Evolutionary conservation across 371 early-diverging fungal species (phyloP), one percentile per base, ranked within the genome.

Genomic region (Mortierella sp.): DNA sequence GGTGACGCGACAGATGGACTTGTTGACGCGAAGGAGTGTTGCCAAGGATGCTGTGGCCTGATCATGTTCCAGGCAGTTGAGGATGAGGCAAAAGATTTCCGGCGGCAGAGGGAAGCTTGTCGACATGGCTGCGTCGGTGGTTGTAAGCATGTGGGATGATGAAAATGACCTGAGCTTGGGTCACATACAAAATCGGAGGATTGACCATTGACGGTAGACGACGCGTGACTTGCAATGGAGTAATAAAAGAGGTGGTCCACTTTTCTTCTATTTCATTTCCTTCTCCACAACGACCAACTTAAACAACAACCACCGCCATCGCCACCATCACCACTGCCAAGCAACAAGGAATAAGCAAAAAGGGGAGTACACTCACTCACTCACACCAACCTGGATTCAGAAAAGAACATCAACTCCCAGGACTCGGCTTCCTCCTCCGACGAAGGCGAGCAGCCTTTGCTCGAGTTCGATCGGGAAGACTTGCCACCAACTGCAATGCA

Each of bases 401-500:
- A 65, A 65, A 68, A 68, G 68, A 35, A 38, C 11, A 68, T 68
- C 38, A 68, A 38, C 43, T 68, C 68, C n/a, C 68, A 68, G 41
- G 68, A 68, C 38, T 68, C 68, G 21, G 68, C 38, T 21, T 68
- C 24, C 24, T 68, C 68, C 3, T 41, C 24, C 11, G 68, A 68
- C 43, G 68, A 68, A 21, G 68, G 24, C 68, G 68, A 68, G 11
- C 41, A 68, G 24, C 41, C 68, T 21, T 11, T 41, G 68, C 38
- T 68, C 68, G 68, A 68, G 68, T 38, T 68, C 38, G 68, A 65
- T 65, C 68, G 24, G 71, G 24, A 35, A 41, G 24, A 65, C 38
- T 41, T 68, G 41, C 68, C 55, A 56, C 24, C 58, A 44, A n/a
- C 51, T 24, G 32, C 75, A 6, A 91, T 91, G 92, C 89, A 87